Evolutionary conservation across 2,329 filamentous ascomycete species (phyloP).

Genomic region (Coniella vitis): DNA sequence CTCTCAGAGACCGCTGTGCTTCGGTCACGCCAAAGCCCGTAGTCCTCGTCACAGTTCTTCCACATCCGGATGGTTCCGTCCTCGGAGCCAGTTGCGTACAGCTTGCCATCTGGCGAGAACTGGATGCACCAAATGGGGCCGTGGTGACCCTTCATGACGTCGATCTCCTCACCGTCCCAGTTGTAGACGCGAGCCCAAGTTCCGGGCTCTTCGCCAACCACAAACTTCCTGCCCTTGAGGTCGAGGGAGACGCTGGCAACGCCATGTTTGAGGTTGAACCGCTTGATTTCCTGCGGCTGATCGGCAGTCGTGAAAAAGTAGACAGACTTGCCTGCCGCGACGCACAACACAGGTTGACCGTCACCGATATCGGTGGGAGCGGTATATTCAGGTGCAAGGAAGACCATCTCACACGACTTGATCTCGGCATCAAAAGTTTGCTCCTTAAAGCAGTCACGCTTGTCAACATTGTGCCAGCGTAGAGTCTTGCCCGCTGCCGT

Average conservation of each 20-base stretch:
- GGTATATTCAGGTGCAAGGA: constrained; percentile 52
- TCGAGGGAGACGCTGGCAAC: constrained; percentile 89
- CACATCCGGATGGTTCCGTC: constrained; percentile 95
- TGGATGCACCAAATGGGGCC: constrained; percentile 94
- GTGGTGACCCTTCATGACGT: constrained; percentile 94
- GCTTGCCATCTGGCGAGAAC: constrained; percentile 90
- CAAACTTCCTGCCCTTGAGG: constrained; percentile 69
- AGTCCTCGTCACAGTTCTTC: constrained; percentile 62
- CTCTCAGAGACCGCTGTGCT: constrained; percentile 19
- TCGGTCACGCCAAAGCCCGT: constrained; percentile 57
- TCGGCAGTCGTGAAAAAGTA: constrained; percentile 81
- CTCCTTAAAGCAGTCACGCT: constrained; percentile 66
- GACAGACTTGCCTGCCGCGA: constrained; percentile 88
- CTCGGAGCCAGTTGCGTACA: constrained; percentile 94
- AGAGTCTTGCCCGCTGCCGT: constrained; percentile 90
- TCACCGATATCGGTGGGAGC: constrained; percentile 57
- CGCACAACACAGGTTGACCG: constrained; percentile 68
- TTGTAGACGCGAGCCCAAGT: constrained; percentile 96
- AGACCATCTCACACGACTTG: constrained; percentile 84
- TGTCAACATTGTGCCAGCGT: constrained; percentile 88
- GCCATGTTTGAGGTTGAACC: constrained; percentile 71
- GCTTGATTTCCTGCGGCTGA: constrained; percentile 69
- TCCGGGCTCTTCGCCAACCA: constrained; percentile 85
- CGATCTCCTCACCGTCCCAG: constrained; percentile 77
- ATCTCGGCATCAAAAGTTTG: constrained; percentile 77